Conservation (phyloP, 495 filamentous ascomycete species). For the Penicillium malachiteum region DNA sequence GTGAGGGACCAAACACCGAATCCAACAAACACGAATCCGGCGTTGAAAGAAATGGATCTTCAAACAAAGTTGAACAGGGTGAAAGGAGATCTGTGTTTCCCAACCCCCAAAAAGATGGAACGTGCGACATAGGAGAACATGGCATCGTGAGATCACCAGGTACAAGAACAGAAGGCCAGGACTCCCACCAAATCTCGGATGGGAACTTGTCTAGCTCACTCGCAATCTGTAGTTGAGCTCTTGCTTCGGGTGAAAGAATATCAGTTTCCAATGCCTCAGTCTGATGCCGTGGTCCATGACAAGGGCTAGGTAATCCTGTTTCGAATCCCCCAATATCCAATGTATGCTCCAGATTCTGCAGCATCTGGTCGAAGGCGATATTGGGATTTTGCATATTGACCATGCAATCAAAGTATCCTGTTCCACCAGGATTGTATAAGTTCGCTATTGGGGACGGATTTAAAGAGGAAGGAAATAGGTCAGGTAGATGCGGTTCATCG, state of each 20-base stretch:
- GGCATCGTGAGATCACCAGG: background rate
- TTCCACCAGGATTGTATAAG: no score
- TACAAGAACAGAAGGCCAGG: background rate
- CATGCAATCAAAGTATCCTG: no score
- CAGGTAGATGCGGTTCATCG: background rate
- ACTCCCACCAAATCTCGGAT: background rate
- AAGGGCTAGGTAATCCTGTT: background rate
- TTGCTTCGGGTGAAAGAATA: background rate
- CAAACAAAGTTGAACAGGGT: no score
- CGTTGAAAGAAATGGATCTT: no score
- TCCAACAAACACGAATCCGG: no score
- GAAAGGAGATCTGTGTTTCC: no score
- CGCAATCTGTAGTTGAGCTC: background rate
- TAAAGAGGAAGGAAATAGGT: background rate
- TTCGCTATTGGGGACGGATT: no score
- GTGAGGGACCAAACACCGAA: no score
- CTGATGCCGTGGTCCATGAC: background rate
- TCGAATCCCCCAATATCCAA: background rate
- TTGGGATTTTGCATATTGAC: background rate
- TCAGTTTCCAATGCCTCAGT: background rate
- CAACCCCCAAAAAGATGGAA: no score
- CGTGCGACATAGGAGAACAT: background rate
- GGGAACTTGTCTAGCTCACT: background rate
- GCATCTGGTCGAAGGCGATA: background rate
- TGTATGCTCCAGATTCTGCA: background rate